Base-by-base conservation (phyloP, 352 stramenopile genomes). In the Elongisporangium undulatum region DNA sequence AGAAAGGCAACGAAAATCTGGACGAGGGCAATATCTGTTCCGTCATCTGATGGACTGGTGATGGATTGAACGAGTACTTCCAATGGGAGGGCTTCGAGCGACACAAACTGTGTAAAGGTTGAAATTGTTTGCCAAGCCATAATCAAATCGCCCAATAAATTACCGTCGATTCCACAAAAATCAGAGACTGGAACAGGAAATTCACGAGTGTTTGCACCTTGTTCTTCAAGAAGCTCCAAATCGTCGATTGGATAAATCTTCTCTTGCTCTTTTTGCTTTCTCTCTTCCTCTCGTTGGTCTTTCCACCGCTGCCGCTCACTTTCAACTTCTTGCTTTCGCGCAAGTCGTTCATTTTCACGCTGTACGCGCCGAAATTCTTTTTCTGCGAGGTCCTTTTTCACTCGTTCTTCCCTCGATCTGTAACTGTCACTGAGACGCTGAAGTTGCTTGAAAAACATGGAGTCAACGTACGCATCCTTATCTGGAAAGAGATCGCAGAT, bases 401-500 rank as follows among this genome's bases (percentile, higher is more conserved):
- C 71, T 24, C 79, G 77, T 26, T 75, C 75, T 66, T 80, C 72
- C 53, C 85, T 80, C 26, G 82, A 60, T 24, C 70, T 75, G 38
- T 87, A 83, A 23, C 72, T 88, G 56, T 92, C 77, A 59, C 84
- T 71, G 59, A 92, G 59, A 22, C 85, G 79, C 48, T 92, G 77
- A 17, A 94, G 66, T 50, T 94, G 82, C 61, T 85, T 89, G 62
- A 94, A 92, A 58, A 94, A 94, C 79, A 91, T 91, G 16, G 81
- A 94, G 19, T 92, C 68, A 23, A 92, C 62, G 51, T 92, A 94
- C 16, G 70, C 61, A 22, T 91, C 80, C 54, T 90, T 90, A 51
- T 92, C 79, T 0, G 76, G 59, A 23, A 91, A 89, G 26, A 94
- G 50, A 64, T 90, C 87, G 38, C 56, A 88, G 41, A 94, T 89